Base-by-base conservation (phyloP, 164 flowering plant species). In the Nelumbo lutea region DNA sequence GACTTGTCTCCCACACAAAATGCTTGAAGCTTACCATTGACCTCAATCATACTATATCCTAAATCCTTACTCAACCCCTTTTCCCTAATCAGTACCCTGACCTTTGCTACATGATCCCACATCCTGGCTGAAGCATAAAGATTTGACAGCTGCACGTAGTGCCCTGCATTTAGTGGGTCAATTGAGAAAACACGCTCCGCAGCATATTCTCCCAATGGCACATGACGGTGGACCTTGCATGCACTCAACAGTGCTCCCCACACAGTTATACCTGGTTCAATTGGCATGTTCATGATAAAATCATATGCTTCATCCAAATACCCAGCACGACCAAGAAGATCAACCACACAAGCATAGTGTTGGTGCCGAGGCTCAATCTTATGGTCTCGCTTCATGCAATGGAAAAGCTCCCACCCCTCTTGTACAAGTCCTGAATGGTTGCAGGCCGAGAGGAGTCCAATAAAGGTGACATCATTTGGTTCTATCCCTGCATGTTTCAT, bases 81-180 rank as follows among this genome's bases (percentile, higher is more conserved):
- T 52, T 73, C 77, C 64, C 64, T 76, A 77, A 79, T 79, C 62
- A 73, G n/a, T 7, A 68, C 62, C 53, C 77, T 62, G 40, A 76
- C 72, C 67, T 65, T 79, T 38, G 74, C 51, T 43, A 79, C 77
- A 47, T 68, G 59, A 7, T 65, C 62, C 81, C 79, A 79, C 70
- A 62, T 60, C 10, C 81, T 73, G 53, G 69, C 77, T 13, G 76
- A 76, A 63, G 81, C 81, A 70, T 79, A 79, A 15, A 79, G 76
- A 65, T 79, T 79, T 48, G 81, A 76, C n/a, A 79, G 72, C 69
- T 79, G 79, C 64, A 79, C 77, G 68, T 75, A 79, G 65, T 79
- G 79, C 56, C 81, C 79, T 38, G 79, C 81, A 70, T 79, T 79
- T 38, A 61, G 45, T 52, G 77, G 81, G 61, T 79, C 81, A 4